These are phyloP conservation scores for Annulohypoxylon truncatum DNA, from an alignment of 2,329 filamentous ascomycete species.

Conservation along the genomic window DNA sequence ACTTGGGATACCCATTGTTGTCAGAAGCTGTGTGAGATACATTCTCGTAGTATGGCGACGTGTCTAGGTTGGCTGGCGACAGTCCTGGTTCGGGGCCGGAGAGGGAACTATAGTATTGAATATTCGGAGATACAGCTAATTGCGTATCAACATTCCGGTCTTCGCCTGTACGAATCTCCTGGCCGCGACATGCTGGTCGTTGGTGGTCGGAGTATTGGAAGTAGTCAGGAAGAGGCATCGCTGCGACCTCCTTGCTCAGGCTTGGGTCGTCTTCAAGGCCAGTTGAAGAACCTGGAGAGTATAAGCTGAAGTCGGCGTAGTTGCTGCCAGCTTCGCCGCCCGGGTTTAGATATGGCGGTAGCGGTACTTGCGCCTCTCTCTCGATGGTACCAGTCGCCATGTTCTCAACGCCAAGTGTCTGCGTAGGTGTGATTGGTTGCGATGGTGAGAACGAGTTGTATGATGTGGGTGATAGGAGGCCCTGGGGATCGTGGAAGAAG, in stretches of 20 bases:
- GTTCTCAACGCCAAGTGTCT: constrained; percentile 25
- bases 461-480: constrained; percentile 55
- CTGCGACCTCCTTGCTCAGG: constrained; percentile 44
- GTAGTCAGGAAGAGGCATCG: constrained; percentile 25
- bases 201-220: constrained; percentile 12
- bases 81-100: constrained; percentile 3
- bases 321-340: constrained; percentile 54
- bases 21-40: neutral
- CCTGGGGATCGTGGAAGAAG: constrained; percentile 59
- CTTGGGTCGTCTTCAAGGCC: constrained; percentile 62
- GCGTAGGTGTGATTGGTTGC: constrained; percentile 49
- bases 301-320: constrained; percentile 68
- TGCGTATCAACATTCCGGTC: constrained; percentile 3
- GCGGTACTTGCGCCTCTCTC: constrained; percentile 34
- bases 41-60: neutral
- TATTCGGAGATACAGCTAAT: neutral
- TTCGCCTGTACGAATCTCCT: neutral
- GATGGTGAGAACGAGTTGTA: constrained; percentile 51
- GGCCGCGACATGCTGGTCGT: neutral
- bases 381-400: constrained; percentile 19
- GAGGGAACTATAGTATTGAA: neutral
- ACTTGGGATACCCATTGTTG: neutral
- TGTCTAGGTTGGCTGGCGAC: neutral
- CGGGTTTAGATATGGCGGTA: constrained; percentile 58
- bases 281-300: constrained; percentile 60